Base-by-base conservation (phyloP, 345 rosid genomes). In the Salix exigua region DNA sequence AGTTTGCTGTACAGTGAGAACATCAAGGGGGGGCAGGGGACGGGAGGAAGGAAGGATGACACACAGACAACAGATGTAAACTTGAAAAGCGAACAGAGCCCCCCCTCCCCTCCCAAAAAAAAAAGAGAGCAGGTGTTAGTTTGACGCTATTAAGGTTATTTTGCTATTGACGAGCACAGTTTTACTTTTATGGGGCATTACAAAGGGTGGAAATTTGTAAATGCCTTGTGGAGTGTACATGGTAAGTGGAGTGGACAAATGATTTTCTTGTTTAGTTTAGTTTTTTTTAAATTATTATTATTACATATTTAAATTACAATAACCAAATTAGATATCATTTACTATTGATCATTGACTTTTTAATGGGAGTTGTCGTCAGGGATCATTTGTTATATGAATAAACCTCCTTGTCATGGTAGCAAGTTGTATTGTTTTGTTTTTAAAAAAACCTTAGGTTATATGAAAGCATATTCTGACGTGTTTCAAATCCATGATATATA, bases 101-200 rank as follows among this genome's bases (percentile, higher is more conserved):
- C 46, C 37, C 46, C 14, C 13, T 0, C 10, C 42, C 46, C 13
- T 2, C 46, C 46, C 1, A 55, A 33, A 46, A 21, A 8, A 28
- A 31, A 51, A 70, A 6, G 0, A 14, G 30, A 28, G 60, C 17
- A 33, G 21, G 50, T 19, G 68, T 63, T 74, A 38, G 44, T 25
- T 50, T 55, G 61, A 75, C 73, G 78, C 67, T 10, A 26, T 17
- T 38, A 13, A 33, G 67, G 44, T 62, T 75, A 26, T 38, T 62
- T 75, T 75, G 78, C 73, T 75, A 75, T 18, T 68, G 73, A 67
- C 73, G 55, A 66, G 60, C 73, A 25, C 73, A 6, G 21, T 68
- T 68, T 68, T 28, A 38, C 78, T 75, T 40, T 23, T 66, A 33
- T 1, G 50, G 50, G 17, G 2, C 10, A 55, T 55, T 51, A 51